These are phyloP conservation scores for Marasmius oreades DNA, from an alignment of 1,284 basidiomycete genomes.

Conservation along the genomic window DNA sequence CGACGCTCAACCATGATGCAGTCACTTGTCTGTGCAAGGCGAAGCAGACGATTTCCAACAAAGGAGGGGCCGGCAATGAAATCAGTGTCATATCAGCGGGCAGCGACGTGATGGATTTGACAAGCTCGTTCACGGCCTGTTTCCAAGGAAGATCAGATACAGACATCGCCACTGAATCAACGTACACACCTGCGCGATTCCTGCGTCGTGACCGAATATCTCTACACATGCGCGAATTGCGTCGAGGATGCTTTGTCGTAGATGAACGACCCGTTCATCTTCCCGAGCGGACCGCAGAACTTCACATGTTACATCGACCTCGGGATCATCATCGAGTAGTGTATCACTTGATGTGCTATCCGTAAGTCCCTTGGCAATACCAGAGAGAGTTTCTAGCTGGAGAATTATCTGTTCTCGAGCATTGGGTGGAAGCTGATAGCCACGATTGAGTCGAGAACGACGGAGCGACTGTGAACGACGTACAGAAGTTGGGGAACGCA, in stretches of 20 bases:
- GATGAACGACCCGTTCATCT: constrained; percentile 57
- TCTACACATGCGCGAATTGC: constrained; percentile 62
- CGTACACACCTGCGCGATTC: constrained; percentile 66
- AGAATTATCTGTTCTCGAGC: constrained; percentile 56
- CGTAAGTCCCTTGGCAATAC: constrained; percentile 82
- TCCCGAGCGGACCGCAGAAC: constrained; percentile 59
- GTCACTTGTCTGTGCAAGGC: constrained; percentile 74
- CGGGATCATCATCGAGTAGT: constrained; percentile 55
- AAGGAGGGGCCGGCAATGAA: constrained; percentile 73
- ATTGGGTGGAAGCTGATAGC: constrained; percentile 63
- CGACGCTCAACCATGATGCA: constrained; percentile 80
- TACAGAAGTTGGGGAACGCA: constrained; percentile 52
- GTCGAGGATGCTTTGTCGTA: constrained; percentile 63
- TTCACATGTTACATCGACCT: constrained; percentile 43
- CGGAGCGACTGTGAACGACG: constrained; percentile 17
- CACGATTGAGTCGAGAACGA: constrained; percentile 11
- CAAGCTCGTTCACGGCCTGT: constrained; percentile 75
- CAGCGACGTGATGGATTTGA: constrained; percentile 76
- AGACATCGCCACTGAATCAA: neutral
- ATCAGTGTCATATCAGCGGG: constrained; percentile 73
- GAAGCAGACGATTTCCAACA: constrained; percentile 74
- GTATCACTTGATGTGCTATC: constrained; percentile 58
- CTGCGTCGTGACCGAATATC: constrained; percentile 73
- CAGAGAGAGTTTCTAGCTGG: constrained; percentile 76
- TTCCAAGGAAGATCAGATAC: neutral